Percentiles rank a stretch among this genome's conserved stretches.
phyloP scores from a whole-genome alignment of 805 yeast species.

The Ogataea nakhonphanomensis region DNA sequence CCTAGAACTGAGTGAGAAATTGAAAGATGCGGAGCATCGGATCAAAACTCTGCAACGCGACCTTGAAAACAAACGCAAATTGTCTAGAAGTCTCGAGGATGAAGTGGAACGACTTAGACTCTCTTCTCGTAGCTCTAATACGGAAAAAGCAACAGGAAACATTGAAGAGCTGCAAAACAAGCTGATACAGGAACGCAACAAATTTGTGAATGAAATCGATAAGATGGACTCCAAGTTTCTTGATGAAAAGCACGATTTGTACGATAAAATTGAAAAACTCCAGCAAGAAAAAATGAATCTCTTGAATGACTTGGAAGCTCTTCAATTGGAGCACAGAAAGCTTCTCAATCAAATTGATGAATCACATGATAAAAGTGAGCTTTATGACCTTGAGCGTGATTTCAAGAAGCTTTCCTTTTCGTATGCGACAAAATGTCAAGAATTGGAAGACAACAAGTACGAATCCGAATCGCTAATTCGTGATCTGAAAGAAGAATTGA shows the following conservation, averaged over 20 bases:
- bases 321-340: slow-evolving; percentile 25
- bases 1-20: slow-evolving; percentile 13
- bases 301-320: slow-evolving; percentile 34
- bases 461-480: slow-evolving; percentile 9
- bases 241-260: slow-evolving; percentile 31
- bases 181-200: slow-evolving; percentile 14
- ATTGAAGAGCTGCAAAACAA: slow-evolving; percentile 14
- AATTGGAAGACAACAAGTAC: slow-evolving; percentile 22
- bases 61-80: slow-evolving; percentile 8
- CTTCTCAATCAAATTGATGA: slow-evolving; percentile 11
- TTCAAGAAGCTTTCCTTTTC: slow-evolving; percentile 36
- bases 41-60: slow-evolving; percentile 21
- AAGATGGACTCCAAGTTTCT: slow-evolving; percentile 16
- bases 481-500: slow-evolving; percentile 18
- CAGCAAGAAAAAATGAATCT: slow-evolving; percentile 36
- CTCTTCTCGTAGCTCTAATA: slow-evolving; percentile 19
- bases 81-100: slow-evolving; percentile 2
- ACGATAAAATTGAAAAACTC: slow-evolving; percentile 35
- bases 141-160: slow-evolving; percentile 12
- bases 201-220: slow-evolving; percentile 15
- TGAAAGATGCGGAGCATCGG: slow-evolving; percentile 10
- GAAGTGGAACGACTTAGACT: slow-evolving; percentile 14
- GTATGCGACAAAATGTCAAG: slow-evolving; percentile 29
- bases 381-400: slow-evolving; percentile 34
- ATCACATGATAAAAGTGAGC: slow-evolving; percentile 5